A percentile compares a stretch with the other conserved stretches of the same genome.
Evolutionary conservation across 2,329 filamentous ascomycete genomes (phyloP).

Genomic region (Paramyrothecium roridum): DNA sequence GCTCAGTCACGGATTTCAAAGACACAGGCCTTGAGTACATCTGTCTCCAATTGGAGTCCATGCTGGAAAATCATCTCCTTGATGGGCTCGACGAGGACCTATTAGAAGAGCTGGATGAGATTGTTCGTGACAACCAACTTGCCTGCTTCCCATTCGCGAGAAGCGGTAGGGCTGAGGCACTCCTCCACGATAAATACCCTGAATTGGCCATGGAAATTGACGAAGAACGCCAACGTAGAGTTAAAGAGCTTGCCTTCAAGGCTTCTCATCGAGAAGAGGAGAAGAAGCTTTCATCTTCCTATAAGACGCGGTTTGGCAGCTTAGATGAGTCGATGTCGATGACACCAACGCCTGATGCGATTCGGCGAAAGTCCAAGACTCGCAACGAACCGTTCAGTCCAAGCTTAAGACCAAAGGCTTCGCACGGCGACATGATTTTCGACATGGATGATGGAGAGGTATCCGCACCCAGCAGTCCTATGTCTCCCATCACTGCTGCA

Average conservation of each 20-base stretch:
- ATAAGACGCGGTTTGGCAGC: constrained; percentile 57
- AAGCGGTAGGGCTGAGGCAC: constrained; percentile 66
- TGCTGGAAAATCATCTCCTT: constrained; percentile 86
- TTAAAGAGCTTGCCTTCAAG: constrained; percentile 74
- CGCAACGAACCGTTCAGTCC: constrained; percentile 63
- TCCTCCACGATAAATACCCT: constrained; percentile 63
- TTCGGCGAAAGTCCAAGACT: constrained; percentile 42
- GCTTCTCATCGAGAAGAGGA: constrained; percentile 63
- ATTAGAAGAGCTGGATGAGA: constrained; percentile 73
- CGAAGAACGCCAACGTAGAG: constrained; percentile 64
- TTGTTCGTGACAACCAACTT: constrained; percentile 80
- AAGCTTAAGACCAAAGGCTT: constrained; percentile 63
- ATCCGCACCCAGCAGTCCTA: constrained; percentile 23
- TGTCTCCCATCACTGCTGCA: constrained; percentile 15
- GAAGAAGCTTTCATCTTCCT: constrained; percentile 56
- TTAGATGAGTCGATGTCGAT: constrained; percentile 56
- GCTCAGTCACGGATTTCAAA: constrained; percentile 81
- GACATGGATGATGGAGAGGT: constrained; percentile 82
- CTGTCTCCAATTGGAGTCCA: constrained; percentile 83
- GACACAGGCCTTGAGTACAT: constrained; percentile 86
- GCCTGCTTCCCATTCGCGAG: constrained; percentile 73
- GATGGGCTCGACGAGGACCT: constrained; percentile 83
- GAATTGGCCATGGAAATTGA: constrained; percentile 62
- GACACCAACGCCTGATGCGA: constrained; percentile 40
- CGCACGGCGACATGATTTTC: constrained; percentile 78